Percentiles rank a stretch among this genome's conserved stretches.
phyloP scores from a whole-genome alignment of 2,329 filamentous ascomycete species.

The Fusarium musae region DNA sequence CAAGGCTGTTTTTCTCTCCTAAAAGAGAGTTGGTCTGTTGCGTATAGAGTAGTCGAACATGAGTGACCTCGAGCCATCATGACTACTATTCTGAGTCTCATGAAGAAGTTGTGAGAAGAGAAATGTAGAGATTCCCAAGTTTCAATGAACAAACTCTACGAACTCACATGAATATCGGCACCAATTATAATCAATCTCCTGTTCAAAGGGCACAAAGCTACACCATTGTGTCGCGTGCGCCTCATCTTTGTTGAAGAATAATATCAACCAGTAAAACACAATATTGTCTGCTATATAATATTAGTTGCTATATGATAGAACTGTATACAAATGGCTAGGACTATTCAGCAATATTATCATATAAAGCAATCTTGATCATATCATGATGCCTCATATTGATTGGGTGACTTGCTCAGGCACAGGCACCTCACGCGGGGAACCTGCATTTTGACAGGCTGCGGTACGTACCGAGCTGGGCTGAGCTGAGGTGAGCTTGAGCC shows the following conservation, averaged over 20 bases:
- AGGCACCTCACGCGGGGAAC: constrained; percentile 17
- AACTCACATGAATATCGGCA: rapidly evolving
- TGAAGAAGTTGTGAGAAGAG: neutral
- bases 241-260: neutral
- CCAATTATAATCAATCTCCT: too few species aligned
- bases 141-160: rapidly evolving
- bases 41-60: neutral
- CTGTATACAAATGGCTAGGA: rapidly evolving
- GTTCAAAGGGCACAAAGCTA: neutral
- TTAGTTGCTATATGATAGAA: neutral
- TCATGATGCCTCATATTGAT: constrained; percentile 2
- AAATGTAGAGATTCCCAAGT: rapidly evolving
- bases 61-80: neutral
- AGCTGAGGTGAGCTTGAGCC: constrained; percentile 36
- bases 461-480: constrained; percentile 37
- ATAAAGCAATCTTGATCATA: neutral
- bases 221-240: neutral
- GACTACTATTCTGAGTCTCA: neutral
- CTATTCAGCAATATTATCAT: neutral
- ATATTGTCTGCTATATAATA: neutral
- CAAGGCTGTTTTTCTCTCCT: neutral
- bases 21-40: neutral
- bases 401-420: constrained; percentile 2
- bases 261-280: neutral
- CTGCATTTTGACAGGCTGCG: constrained; percentile 30